These are phyloP conservation scores for Ensete ventricosum DNA, from an alignment of 176 grass and related monocot species.

Conservation along the genomic window DNA sequence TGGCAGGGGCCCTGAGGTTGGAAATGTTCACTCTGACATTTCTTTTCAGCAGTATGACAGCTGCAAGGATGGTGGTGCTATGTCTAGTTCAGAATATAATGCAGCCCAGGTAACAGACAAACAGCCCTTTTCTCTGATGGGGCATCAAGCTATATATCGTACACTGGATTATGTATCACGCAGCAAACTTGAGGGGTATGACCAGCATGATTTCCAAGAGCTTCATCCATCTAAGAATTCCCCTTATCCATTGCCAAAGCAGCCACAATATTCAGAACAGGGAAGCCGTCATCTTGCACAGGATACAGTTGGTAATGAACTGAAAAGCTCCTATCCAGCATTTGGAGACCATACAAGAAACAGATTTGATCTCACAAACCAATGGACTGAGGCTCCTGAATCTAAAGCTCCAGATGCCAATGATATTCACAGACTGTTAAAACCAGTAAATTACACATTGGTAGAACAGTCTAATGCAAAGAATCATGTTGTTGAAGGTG, in stretches of 20 bases:
- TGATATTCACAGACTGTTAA: not conserved
- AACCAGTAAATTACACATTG: not conserved
- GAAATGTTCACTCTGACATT: not conserved
- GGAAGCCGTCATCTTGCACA: not conserved
- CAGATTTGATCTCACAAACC: not conserved
- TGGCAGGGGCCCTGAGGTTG: not conserved
- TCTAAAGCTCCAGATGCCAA: not conserved
- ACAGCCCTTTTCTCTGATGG: not conserved
- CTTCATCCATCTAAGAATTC: constrained; percentile 2
- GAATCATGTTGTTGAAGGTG: not conserved
- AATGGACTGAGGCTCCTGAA: constrained; percentile 4
- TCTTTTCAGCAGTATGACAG: not conserved
- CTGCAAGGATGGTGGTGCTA: not conserved
- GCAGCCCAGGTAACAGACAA: not conserved
- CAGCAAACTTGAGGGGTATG: not conserved
- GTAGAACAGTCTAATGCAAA: not conserved
- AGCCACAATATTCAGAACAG: not conserved
- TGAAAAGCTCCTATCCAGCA: not conserved
- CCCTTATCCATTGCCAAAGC: not conserved
- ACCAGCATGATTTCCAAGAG: not conserved
- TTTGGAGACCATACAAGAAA: not conserved
- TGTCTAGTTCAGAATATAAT: not conserved
- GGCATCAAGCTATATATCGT: not conserved
- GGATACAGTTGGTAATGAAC: not conserved
- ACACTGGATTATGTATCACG: not conserved